Evolutionary conservation across 2,329 filamentous ascomycete species (phyloP).

Genomic region (Emergomyces pasteurianus): DNA sequence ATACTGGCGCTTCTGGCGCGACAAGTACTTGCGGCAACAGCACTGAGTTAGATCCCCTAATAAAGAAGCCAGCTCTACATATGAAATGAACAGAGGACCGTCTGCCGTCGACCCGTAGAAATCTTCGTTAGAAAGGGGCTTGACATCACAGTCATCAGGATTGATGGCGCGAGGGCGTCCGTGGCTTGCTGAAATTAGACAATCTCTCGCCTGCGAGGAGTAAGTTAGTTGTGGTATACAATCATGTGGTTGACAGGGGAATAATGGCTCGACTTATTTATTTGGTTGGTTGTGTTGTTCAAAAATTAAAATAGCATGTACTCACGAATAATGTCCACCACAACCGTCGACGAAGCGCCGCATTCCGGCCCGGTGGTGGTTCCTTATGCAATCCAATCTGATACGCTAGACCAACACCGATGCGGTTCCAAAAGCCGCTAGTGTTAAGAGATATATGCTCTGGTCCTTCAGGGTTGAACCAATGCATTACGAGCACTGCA

Average conservation of each 20-base stretch:
- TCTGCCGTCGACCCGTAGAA: constrained; percentile 20
- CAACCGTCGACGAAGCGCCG: constrained; percentile 26
- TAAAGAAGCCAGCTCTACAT: constrained; percentile 31
- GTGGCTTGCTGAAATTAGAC: constrained; percentile 32
- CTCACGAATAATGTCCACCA: constrained; percentile 35
- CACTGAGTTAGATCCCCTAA: constrained; percentile 20
- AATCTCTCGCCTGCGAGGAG: constrained; percentile 22
- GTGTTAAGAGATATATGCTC: constrained; percentile 31
- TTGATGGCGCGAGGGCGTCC: constrained; percentile 30
- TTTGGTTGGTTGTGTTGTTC: background rate
- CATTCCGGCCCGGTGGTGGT: constrained; percentile 23
- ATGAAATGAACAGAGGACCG: constrained; percentile 27
- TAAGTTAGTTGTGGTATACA: background rate
- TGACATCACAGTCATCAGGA: constrained; percentile 28
- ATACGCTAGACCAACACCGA: constrained; percentile 32
- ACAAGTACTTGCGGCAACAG: constrained; percentile 17
- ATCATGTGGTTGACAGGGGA: background rate
- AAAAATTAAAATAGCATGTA: background rate
- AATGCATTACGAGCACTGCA: constrained; percentile 23
- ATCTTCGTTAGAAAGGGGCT: constrained; percentile 23
- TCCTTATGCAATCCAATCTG: constrained; percentile 36
- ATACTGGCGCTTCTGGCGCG: constrained; percentile 14
- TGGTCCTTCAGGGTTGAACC: constrained; percentile 24
- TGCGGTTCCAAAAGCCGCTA: constrained; percentile 34
- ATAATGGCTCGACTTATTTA: background rate